Evolutionary conservation across 352 stramenopile species (phyloP), one percentile per base, ranked within the genome.

Genomic region (Phytopythium cucurbitacearum): DNA sequence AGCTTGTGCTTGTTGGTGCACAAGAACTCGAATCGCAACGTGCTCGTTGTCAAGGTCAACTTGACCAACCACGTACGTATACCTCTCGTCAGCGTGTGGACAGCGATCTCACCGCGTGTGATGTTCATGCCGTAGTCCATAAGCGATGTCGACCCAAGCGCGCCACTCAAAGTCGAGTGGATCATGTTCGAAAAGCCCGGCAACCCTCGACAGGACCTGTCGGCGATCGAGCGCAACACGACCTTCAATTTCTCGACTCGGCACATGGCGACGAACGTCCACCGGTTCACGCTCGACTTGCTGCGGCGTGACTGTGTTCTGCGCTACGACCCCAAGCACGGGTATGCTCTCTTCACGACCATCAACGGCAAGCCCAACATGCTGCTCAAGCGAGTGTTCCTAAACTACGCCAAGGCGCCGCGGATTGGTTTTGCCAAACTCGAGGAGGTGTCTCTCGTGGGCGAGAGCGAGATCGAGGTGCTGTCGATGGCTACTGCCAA

Each of bases 181-280:
- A 68, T 87, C 62, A 80, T 87, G 73, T 84, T 87, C 45, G 76
- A 87, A 40, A 87, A 84, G 51, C 45, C 33, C 5, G 75, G 75
- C 9, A 87, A 87, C 51, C 76, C 76, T 8, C 63, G 72, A 0
- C 65, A 84, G 16, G 63, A 79, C 9, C 62, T 87, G 12, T 82
- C 72, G 3, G 40, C 71, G 5, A 71, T 87, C 38, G 76, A 87
- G 53, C 62, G 71, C 11, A 73, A 64, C 51, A 84, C 72, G n/a
- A 84, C 69, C 50, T 87, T 80, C 53, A 44, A 65, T n/a, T 87
- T 69, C 40, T 57, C 59, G 8, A 73, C 65, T 0, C 64, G 65
- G 10, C 57, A 56, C 41, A 62, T 87, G 37, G 76, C 60, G 1
- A 59, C 64, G 1, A 79, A 80, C 46, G 70, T 87, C 7, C 71